phyloP scores from a whole-genome alignment of 352 stramenopile species.

The Phytopythium montanum region DNA sequence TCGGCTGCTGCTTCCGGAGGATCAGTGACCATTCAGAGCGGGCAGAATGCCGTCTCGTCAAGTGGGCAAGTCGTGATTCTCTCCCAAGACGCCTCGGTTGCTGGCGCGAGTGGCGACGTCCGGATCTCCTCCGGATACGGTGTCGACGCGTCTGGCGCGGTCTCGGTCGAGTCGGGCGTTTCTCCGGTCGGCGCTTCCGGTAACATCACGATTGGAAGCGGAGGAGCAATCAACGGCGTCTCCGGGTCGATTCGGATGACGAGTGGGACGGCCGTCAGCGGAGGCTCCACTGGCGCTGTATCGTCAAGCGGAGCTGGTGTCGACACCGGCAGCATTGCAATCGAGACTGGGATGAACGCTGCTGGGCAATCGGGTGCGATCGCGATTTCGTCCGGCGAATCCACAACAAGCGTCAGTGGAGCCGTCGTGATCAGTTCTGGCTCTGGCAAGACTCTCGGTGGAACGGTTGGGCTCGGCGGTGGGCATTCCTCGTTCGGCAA shows the following conservation, averaged over 20 bases:
- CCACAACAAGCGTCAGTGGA: conserved; percentile 17
- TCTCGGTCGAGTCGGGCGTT: conserved; percentile 19
- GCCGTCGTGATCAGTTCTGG: conserved; percentile 23
- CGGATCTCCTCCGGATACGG: conserved; percentile 21
- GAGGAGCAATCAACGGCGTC: conserved; percentile 16
- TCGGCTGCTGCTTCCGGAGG: conserved; percentile 39
- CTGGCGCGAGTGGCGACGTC: conserved; percentile 36
- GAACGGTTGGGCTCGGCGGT: conserved; percentile 20
- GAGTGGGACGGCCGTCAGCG: conserved; percentile 15
- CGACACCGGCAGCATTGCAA: conserved; percentile 20
- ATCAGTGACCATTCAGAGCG: conserved; percentile 39
- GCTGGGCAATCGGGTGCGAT: conserved; percentile 17
- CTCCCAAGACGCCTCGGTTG: conserved; percentile 22
- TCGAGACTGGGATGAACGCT: conserved; percentile 16
- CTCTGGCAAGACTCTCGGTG: conserved; percentile 11
- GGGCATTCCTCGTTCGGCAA: conserved; percentile 11
- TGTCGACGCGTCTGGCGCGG: conserved; percentile 18
- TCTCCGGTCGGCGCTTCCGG: conserved; percentile 27
- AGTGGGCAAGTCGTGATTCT: conserved; percentile 42
- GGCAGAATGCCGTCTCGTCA: conserved; percentile 34
- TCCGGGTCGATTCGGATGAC: conserved; percentile 26
- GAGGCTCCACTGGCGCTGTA: conserved; percentile 11
- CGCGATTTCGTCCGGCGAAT: conserved; percentile 25
- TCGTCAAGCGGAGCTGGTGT: conserved; percentile 20
- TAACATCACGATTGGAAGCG: conserved; percentile 21